Conservation (phyloP, 495 filamentous ascomycete species). For the Achaetomiella virescens region DNA sequence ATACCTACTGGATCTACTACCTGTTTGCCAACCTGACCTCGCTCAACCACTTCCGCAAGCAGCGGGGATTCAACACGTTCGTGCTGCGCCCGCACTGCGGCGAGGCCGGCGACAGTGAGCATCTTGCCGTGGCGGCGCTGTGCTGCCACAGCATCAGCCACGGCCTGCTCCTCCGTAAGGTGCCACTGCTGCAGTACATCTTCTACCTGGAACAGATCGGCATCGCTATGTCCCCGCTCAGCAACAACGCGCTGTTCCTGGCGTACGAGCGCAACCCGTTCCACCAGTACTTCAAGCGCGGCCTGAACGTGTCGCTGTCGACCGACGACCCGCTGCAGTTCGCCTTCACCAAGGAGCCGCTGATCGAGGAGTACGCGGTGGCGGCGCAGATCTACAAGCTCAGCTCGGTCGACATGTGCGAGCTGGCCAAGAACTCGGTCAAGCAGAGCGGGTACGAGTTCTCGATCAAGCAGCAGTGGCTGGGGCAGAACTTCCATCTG, state of each 20-base stretch:
- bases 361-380: constrained; percentile 97
- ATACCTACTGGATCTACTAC: constrained; percentile 98
- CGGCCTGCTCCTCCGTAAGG: constrained; percentile 85
- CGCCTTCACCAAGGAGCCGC: constrained; percentile 94
- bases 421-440: constrained; percentile 92
- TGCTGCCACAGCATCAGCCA: constrained; percentile 98
- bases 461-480: constrained; percentile 81
- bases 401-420: constrained; percentile 96
- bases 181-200: constrained; percentile 90
- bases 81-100: constrained; percentile 90
- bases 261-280: constrained; percentile 97
- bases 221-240: constrained; percentile 97
- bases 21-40: constrained; percentile 91
- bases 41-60: constrained; percentile 84
- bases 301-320: constrained; percentile 90
- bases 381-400: constrained; percentile 98
- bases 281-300: constrained; percentile 86
- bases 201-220: constrained; percentile 98
- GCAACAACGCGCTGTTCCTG: constrained; percentile 94
- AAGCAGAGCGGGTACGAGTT: constrained; percentile 90
- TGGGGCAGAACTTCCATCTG: constrained; percentile 66
- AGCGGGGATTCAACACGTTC: constrained; percentile 92
- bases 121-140: constrained; percentile 84
- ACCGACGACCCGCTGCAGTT: constrained; percentile 98
- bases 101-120: constrained; percentile 94